These are phyloP conservation scores for Neurospora sp. DNA, from an alignment of 495 filamentous ascomycete species.

Conservation along the genomic window DNA sequence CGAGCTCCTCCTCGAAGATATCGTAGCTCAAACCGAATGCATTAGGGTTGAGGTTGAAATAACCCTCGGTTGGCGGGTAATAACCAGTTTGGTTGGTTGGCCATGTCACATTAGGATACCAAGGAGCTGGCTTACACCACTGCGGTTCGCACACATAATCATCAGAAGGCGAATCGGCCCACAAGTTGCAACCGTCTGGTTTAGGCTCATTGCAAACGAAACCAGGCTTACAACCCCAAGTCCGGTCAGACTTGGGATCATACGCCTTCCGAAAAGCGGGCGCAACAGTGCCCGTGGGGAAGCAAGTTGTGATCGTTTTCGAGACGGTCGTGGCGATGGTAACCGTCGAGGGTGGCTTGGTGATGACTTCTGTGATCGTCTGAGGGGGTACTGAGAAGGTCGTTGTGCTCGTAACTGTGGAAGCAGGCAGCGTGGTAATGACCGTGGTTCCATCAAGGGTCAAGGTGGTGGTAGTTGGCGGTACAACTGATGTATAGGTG, in stretches of 20 bases:
- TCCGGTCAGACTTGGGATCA: constrained; percentile 21
- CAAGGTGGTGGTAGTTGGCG: constrained; percentile 14
- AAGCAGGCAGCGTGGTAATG: constrained; percentile 20
- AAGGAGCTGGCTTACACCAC: constrained; percentile 43
- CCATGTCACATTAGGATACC: constrained; percentile 31
- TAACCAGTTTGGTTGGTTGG: constrained; percentile 31
- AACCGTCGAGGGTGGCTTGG: constrained; percentile 11
- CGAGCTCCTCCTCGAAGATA: constrained; percentile 40
- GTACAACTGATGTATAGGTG: constrained; percentile 12
- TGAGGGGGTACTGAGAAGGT: background rate
- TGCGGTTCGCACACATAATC: constrained; percentile 44
- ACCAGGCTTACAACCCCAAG: constrained; percentile 56
- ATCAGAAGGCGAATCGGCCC: constrained; percentile 39
- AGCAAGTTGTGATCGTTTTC: constrained; percentile 21
- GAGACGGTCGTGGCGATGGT: constrained; percentile 15
- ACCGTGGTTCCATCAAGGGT: constrained; percentile 12
- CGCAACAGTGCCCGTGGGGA: constrained; percentile 14
- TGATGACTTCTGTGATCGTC: constrained; percentile 5
- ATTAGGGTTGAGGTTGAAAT: constrained; percentile 55
- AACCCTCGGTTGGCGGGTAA: constrained; percentile 44
- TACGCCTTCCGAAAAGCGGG: background rate
- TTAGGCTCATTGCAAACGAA: constrained; percentile 46
- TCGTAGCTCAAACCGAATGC: constrained; percentile 52
- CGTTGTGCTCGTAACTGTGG: constrained; percentile 13
- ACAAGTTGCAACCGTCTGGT: constrained; percentile 42